Conservation (phyloP, 2,329 filamentous ascomycete genomes). For the Paecilomyces sp. region DNA sequence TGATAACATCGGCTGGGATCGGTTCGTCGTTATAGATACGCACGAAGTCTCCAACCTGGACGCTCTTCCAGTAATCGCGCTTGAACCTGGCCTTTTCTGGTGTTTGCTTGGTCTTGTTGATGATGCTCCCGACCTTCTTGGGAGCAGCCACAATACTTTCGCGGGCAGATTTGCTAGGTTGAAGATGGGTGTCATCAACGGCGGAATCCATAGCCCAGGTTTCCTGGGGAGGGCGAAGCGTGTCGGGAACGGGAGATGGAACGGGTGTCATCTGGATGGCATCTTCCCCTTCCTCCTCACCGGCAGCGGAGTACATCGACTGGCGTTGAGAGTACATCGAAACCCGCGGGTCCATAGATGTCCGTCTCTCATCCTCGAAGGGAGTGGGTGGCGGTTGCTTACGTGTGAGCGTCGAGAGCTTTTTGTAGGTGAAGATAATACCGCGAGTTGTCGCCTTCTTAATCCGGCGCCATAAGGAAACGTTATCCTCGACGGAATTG, state of each 20-base stretch:
- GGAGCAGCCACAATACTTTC: constrained; percentile 19
- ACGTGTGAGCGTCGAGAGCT: constrained; percentile 43
- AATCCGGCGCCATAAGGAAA: constrained; percentile 77
- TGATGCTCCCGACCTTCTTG: constrained; percentile 57
- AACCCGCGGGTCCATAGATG: constrained; percentile 54
- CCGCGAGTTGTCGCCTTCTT: constrained; percentile 77
- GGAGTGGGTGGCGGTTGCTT: constrained; percentile 29
- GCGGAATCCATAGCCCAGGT: constrained; percentile 29
- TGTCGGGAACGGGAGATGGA: constrained; percentile 64
- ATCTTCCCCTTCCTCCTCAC: constrained; percentile 40
- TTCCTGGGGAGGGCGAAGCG: constrained; percentile 31
- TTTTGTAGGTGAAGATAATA: constrained; percentile 49
- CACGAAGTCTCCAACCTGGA: constrained; percentile 93
- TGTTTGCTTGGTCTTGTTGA: constrained; percentile 62
- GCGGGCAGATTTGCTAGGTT: constrained; percentile 22
- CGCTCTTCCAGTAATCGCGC: constrained; percentile 88
- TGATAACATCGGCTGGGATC: constrained; percentile 85
- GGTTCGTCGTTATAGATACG: constrained; percentile 95
- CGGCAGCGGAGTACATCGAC: constrained; percentile 45
- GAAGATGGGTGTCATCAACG: constrained; percentile 22
- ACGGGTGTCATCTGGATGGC: constrained; percentile 96
- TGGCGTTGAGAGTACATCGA: constrained; percentile 50
- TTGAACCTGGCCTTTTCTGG: constrained; percentile 77
- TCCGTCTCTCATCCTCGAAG: constrained; percentile 48
- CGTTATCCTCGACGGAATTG: constrained; percentile 79